phyloP scores from a whole-genome alignment of 108 stramenopile genomes.

The Discostella stelligeroides region DNA sequence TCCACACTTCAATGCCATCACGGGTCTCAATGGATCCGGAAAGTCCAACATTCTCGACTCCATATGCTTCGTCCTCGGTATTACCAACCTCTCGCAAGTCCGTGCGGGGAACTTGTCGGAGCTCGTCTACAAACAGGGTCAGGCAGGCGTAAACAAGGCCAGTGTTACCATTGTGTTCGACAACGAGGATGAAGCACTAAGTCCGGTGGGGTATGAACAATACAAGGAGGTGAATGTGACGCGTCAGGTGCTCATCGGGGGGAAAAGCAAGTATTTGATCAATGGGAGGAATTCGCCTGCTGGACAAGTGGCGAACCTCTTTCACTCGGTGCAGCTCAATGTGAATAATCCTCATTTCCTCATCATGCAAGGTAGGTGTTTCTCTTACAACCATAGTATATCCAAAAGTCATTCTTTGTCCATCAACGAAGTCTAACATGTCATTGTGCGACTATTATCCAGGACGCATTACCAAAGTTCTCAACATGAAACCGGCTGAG shows the following conservation, averaged over 20 bases:
- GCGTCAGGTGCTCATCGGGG: slow-evolving; percentile 95
- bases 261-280: slow-evolving; percentile 98
- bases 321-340: slow-evolving; percentile 99
- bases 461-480: slow-evolving; percentile 96
- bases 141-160: slow-evolving; percentile 99
- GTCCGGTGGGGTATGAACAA: slow-evolving; percentile 95
- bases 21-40: slow-evolving; percentile 98
- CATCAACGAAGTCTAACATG: no score
- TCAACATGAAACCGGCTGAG: slow-evolving; percentile 99
- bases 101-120: slow-evolving; percentile 97
- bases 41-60: slow-evolving; percentile 98
- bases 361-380: slow-evolving; percentile 93
- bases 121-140: slow-evolving; percentile 99
- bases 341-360: slow-evolving; percentile 99
- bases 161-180: slow-evolving; percentile 95
- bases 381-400: no score
- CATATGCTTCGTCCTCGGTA: slow-evolving; percentile 99
- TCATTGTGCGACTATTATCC: slow-evolving; percentile 1
- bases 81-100: slow-evolving; percentile 96
- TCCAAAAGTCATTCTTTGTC: no score
- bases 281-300: slow-evolving; percentile 94
- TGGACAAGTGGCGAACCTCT: slow-evolving; percentile 95
- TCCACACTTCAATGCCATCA: slow-evolving; percentile 99
- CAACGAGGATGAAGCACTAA: slow-evolving; percentile 86
- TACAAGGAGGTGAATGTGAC: slow-evolving; percentile 94